phyloP scores from a whole-genome alignment of 2,329 filamentous ascomycete genomes.

The Colletotrichum tamarilloi region DNA sequence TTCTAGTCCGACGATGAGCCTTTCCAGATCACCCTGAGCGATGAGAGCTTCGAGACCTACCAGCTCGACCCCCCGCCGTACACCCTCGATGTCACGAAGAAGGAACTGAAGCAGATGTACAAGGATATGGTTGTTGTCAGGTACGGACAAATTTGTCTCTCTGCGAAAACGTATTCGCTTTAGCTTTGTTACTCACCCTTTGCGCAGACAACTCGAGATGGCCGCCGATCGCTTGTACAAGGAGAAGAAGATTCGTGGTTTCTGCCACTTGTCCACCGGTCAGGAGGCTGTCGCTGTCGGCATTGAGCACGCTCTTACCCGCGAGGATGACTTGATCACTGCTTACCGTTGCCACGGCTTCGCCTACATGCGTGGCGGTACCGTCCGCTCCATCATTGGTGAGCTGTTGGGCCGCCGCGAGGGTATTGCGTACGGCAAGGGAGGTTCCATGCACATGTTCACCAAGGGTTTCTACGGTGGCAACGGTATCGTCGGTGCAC shows the following conservation, averaged over 20 bases:
- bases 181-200: slow-evolving; percentile 24
- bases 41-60: slow-evolving; percentile 99
- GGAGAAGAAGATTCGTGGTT: slow-evolving; percentile 99
- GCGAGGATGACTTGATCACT: slow-evolving; percentile 94
- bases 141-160: slow-evolving; percentile 63
- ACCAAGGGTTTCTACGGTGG: slow-evolving; percentile 97
- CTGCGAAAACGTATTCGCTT: too few relatives aligned
- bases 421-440: slow-evolving; percentile 98
- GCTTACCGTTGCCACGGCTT: slow-evolving; percentile 99
- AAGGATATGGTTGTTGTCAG: slow-evolving; percentile 94
- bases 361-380: slow-evolving; percentile 93
- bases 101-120: slow-evolving; percentile 99
- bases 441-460: slow-evolving; percentile 99
- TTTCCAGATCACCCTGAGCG: slow-evolving; percentile 91
- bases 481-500: slow-evolving; percentile 98
- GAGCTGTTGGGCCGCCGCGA: slow-evolving; percentile 95
- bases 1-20: slow-evolving; percentile 89
- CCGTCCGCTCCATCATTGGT: slow-evolving; percentile 92
- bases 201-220: slow-evolving; percentile 96
- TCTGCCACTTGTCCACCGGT: slow-evolving; percentile 98
- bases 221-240: slow-evolving; percentile 99
- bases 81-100: slow-evolving; percentile 94
- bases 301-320: slow-evolving; percentile 95
- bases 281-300: slow-evolving; percentile 98
- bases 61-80: slow-evolving; percentile 96